Base-by-base conservation (phyloP, 768 basidiomycete species). In the Mycena rebaudengoi region DNA sequence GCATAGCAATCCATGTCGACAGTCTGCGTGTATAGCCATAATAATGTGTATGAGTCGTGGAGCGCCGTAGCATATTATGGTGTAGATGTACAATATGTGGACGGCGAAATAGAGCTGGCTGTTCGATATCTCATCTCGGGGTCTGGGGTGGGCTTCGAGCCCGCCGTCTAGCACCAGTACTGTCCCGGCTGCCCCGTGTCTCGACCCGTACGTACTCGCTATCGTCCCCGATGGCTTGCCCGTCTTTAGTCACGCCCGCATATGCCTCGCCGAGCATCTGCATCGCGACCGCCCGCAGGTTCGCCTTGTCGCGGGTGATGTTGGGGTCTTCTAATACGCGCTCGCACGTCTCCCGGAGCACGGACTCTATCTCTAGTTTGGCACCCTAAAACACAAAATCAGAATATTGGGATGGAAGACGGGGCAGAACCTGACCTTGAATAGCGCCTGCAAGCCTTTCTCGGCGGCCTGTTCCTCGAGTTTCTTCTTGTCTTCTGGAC, bases 391-490 rank as follows among this genome's bases (percentile, higher is more conserved):
- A 18, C 12, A n/a, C n/a, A 21, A 32, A 50, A 41, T 51, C 16
- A 23, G n/a, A 5, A 26, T 26, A 20, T 10, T 28, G 43, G 16
- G 7, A 25, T 32, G 3, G 21, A 21, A 23, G 45, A 7, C 35
- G 18, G 37, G 37, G 32, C 23, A 25, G n/a, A 48, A 46, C 10
- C 23, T 32, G 50, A 90, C 93, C 83, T 96, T 96, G 85, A 96
- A 96, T 29, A 96, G 78, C 1, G 95, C 94, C 69, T 95, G 92
- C 1, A 96, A 75, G 13, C 94, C 95, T 75, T 96, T 96, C 80
- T 96, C 95, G 0, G 95, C 95, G 1, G 95, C 95, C 70, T 95
- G 92, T 69, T 96, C 95, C 72, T 97, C 95, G 1, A 97, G 79
- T 59, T 88, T 86, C 73, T 85, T 88, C 78, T 88, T 90, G 78